Percentiles rank a stretch among this genome's conserved stretches.
These are phyloP conservation scores for Limonium bicolor DNA, from an alignment of 148 eudicot species.

Conservation along the genomic window DNA sequence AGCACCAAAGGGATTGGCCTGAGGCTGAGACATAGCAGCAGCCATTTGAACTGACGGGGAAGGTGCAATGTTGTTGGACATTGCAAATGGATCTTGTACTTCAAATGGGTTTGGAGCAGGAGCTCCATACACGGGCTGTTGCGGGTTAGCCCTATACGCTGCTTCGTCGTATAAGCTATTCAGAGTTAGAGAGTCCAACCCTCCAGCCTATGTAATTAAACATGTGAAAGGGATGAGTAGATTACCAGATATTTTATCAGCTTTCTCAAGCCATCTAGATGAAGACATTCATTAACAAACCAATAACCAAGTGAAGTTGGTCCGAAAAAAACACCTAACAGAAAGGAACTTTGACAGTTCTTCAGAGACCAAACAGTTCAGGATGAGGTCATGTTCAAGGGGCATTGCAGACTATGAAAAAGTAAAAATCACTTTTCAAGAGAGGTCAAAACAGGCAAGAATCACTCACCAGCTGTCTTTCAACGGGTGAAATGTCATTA, in stretches of 20 bases:
- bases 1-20: conserved; percentile 48
- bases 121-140: conserved; percentile 62
- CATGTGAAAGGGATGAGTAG: too few species aligned
- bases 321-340: too few species aligned
- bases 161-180: conserved; percentile 82
- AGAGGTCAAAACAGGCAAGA: neutral
- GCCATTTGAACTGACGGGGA: conserved; percentile 64
- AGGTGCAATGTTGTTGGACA: conserved; percentile 48
- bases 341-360: too few species aligned
- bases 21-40: conserved; percentile 26
- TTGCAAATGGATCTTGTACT: conserved; percentile 56
- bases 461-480: conserved; percentile 71
- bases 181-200: conserved; percentile 81
- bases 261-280: too few species aligned
- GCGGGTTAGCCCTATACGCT: conserved; percentile 78
- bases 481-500: conserved; percentile 51
- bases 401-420: too few species aligned
- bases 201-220: too few species aligned
- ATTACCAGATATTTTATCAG: too few species aligned
- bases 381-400: too few species aligned
- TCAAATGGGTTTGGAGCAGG: conserved; percentile 27
- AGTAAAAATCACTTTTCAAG: too few species aligned
- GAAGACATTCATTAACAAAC: too few species aligned
- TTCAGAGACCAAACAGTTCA: too few species aligned
- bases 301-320: too few species aligned